Conservation (phyloP, 2,329 filamentous ascomycete genomes). For the Aspergillus thermomutatus region DNA sequence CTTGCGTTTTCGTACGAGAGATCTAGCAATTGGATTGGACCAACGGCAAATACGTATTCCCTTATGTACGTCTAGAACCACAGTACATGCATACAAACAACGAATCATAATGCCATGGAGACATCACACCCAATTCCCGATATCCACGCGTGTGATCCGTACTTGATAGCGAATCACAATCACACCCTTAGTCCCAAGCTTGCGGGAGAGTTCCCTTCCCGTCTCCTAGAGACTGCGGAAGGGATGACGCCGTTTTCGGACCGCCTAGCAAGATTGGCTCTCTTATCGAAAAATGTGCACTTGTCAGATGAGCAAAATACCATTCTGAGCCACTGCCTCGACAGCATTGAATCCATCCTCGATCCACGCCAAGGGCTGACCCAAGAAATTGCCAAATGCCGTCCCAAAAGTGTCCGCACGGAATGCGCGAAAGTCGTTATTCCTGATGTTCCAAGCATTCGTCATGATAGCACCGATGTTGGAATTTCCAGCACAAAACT, state of each 20-base stretch:
- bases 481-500: conserved; percentile 1
- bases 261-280: conserved; percentile 31
- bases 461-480: neutral
- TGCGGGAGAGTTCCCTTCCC: neutral
- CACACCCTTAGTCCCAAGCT: neutral
- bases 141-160: neutral
- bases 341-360: conserved; percentile 34
- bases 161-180: neutral
- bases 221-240: neutral
- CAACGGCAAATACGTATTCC: neutral
- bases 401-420: conserved; percentile 8
- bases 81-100: neutral
- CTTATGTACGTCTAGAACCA: neutral
- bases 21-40: neutral
- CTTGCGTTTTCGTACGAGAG: neutral
- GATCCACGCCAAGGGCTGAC: conserved; percentile 21
- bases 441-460: neutral
- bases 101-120: neutral
- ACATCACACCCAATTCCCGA: neutral
- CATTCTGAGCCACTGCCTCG: conserved; percentile 34
- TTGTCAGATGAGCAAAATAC: conserved; percentile 26
- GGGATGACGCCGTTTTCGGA: conserved; percentile 9
- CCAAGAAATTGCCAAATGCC: conserved; percentile 16
- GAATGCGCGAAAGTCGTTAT: neutral
- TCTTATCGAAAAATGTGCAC: conserved; percentile 22